Percentiles rank a stretch among this genome's conserved stretches.
Evolutionary conservation across 371 early-diverging fungal species (phyloP).

Genomic region (Saksenaea vasiformis): DNA sequence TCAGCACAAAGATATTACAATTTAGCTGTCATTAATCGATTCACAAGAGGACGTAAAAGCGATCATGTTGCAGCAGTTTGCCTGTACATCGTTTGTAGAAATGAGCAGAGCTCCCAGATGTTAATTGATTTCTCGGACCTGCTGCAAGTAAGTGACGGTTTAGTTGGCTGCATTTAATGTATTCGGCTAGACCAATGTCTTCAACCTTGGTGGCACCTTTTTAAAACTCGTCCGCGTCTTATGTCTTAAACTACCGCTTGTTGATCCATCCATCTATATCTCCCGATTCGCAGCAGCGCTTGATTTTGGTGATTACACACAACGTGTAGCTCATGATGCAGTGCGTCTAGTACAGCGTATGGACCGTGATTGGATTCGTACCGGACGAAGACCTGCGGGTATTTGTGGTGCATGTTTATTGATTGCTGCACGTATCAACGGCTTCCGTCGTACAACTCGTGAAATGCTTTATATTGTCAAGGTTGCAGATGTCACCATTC

Average conservation of each 20-base stretch:
- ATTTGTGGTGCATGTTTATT: conserved; percentile 97
- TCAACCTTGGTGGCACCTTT: conserved; percentile 93
- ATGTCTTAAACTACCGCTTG: conserved; percentile 78
- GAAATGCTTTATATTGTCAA: conserved; percentile 96
- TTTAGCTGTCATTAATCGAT: conserved; percentile 88
- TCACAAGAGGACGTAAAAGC: conserved; percentile 91
- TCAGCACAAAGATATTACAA: conserved; percentile 93
- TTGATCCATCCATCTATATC: conserved; percentile 98
- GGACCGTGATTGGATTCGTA: conserved; percentile 98
- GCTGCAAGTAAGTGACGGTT: conserved; percentile 55
- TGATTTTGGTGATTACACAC: conserved; percentile 92
- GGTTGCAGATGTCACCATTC: conserved; percentile 90
- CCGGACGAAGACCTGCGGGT: conserved; percentile 97
- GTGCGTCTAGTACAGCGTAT: conserved; percentile 91
- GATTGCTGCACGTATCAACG: conserved; percentile 96
- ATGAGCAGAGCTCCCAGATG: conserved; percentile 92
- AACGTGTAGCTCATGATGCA: conserved; percentile 82
- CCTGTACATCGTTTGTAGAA: conserved; percentile 95
- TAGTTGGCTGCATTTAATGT: conserved; percentile 1
- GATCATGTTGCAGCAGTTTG: conserved; percentile 94
- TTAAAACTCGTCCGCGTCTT: conserved; percentile 81
- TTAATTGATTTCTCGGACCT: conserved; percentile 98
- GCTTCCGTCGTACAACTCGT: conserved; percentile 80
- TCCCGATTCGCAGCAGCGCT: conserved; percentile 91
- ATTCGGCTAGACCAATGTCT: conserved; percentile 77